Percentiles rank a stretch among this genome's conserved stretches.
These are phyloP conservation scores for Vigna hirtella DNA, from an alignment of 306 rosid species.

Conservation along the genomic window DNA sequence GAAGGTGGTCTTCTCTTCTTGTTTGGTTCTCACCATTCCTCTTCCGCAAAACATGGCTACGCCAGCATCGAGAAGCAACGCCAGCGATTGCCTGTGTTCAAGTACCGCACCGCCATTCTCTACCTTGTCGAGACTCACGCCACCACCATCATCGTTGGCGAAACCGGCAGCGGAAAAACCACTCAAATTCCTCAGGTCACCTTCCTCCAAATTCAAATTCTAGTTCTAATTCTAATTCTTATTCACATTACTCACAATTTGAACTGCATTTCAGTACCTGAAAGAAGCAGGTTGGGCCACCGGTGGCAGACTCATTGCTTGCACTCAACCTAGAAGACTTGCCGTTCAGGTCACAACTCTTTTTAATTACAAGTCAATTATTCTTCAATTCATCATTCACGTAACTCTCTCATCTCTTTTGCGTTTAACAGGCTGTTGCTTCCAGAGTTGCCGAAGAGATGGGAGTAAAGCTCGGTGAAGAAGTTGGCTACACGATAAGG, in stretches of 20 bases:
- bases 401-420: neutral
- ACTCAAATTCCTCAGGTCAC: constrained; percentile 96
- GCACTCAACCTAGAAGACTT: constrained; percentile 91
- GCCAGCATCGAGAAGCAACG: constrained; percentile 79
- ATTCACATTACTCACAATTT: neutral
- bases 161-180: constrained; percentile 96
- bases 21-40: constrained; percentile 45
- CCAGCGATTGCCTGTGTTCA: constrained; percentile 88
- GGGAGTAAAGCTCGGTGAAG: constrained; percentile 88
- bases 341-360: constrained; percentile 75
- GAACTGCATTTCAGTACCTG: constrained; percentile 59
- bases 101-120: constrained; percentile 81
- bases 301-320: constrained; percentile 87
- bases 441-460: constrained; percentile 93
- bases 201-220: neutral
- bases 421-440: constrained; percentile 70
- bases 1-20: constrained; percentile 94
- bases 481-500: constrained; percentile 95
- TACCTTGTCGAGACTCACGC: constrained; percentile 85
- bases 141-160: constrained; percentile 90
- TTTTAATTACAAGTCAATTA: neutral
- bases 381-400: neutral
- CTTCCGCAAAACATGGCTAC: constrained; percentile 55
- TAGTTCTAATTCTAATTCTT: constrained; percentile 11
- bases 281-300: constrained; percentile 94